Conservation (phyloP, 495 filamentous ascomycete species). For the Cercophora sp. region DNA sequence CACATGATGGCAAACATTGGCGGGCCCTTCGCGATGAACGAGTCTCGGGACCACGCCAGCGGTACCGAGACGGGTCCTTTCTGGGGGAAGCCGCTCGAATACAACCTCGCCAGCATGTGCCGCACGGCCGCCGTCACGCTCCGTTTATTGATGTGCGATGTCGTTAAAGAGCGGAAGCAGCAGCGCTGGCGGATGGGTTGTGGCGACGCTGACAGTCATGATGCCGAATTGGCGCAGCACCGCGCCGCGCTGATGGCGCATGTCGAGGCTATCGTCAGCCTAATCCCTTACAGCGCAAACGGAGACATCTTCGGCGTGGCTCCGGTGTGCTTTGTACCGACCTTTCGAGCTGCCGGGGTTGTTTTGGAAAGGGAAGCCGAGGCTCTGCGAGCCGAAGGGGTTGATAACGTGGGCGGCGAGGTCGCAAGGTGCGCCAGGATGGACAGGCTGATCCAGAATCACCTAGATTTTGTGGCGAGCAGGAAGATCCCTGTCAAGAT, state of each 20-base stretch:
- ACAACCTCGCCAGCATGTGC: constrained; percentile 6
- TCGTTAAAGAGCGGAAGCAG: background rate
- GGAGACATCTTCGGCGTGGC: background rate
- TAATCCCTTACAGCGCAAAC: constrained; percentile 1
- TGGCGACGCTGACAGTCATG: background rate
- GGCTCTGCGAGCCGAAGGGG: background rate
- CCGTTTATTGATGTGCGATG: background rate
- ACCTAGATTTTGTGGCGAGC: constrained; percentile 1
- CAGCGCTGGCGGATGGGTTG: no score
- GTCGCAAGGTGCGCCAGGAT: no score
- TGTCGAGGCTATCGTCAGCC: constrained; percentile 1
- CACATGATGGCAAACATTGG: background rate
- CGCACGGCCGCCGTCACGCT: background rate
- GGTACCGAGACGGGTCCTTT: background rate
- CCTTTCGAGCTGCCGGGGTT: background rate
- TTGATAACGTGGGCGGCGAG: background rate
- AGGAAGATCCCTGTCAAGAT: background rate
- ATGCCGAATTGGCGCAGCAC: background rate
- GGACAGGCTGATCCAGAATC: background rate
- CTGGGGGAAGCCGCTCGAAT: constrained; percentile 5
- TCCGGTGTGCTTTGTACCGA: constrained; percentile 1
- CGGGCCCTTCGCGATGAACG: background rate
- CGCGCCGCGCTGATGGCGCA: background rate
- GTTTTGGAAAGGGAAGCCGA: background rate
- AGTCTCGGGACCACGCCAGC: background rate